Percentiles rank a stretch among this genome's conserved stretches.
Evolutionary conservation across 257 asterid species (phyloP).

Genomic region (Paraleonurus japonicus): DNA sequence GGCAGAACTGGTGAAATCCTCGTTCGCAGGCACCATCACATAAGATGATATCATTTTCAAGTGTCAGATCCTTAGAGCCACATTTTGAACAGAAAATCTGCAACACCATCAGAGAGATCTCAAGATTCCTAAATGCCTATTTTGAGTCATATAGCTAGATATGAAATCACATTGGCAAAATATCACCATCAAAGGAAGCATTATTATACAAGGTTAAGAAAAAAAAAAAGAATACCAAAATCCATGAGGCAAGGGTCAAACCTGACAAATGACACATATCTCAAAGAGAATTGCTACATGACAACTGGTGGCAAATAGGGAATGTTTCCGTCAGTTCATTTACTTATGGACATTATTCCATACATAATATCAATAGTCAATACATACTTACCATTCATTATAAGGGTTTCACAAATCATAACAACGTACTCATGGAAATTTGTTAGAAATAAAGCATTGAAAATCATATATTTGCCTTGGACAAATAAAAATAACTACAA

Average conservation of each 20-base stretch:
- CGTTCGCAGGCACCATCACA: constrained; percentile 99
- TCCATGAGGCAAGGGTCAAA: neutral
- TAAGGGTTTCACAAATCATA: neutral
- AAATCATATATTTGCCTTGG: neutral
- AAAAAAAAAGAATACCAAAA: neutral
- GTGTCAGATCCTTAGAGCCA: constrained; percentile 76
- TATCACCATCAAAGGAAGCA: constrained; percentile 2
- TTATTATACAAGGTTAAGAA: neutral
- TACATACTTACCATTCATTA: neutral
- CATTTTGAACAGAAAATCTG: constrained; percentile 99
- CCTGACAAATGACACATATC: neutral
- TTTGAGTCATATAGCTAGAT: neutral
- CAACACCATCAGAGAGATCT: constrained; percentile 30
- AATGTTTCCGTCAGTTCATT: neutral
- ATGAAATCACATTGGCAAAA: neutral
- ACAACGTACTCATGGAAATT: neutral
- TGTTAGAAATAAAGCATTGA: constrained; percentile 2
- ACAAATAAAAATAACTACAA: neutral
- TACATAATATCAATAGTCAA: neutral
- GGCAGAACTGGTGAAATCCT: constrained; percentile 93
- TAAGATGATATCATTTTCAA: constrained; percentile 86
- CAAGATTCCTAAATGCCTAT: constrained; percentile 22
- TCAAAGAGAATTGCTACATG: constrained; percentile 9
- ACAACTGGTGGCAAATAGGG: neutral
- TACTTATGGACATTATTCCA: neutral